Evolutionary conservation across 2,329 filamentous ascomycete genomes (phyloP).

Genomic region (Sporothrix protearum): DNA sequence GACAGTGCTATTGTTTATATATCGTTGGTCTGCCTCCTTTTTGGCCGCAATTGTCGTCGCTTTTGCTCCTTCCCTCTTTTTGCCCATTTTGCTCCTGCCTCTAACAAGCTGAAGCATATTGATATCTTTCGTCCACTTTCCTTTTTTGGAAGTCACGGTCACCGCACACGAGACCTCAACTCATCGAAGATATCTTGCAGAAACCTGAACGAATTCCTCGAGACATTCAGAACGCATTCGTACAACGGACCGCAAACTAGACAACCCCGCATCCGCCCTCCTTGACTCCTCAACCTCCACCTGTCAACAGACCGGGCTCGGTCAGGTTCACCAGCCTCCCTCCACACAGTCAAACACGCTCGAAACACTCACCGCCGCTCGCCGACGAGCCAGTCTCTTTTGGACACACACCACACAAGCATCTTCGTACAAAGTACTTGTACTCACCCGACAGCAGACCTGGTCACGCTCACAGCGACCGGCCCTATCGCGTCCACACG

Average conservation of each 20-base stretch:
- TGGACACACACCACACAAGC: neutral
- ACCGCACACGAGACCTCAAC: neutral
- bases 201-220: neutral
- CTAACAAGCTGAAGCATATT: neutral
- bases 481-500: conserved; percentile 7
- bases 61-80: conserved; percentile 4
- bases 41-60: neutral
- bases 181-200: neutral
- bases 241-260: neutral
- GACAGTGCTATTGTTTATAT: conserved; percentile 9
- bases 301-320: neutral
- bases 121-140: neutral
- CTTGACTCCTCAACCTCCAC: neutral
- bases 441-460: too few species aligned
- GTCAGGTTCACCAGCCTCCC: conserved; percentile 14
- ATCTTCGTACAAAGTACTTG: neutral
- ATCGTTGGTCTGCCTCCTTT: neutral
- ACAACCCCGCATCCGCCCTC: neutral
- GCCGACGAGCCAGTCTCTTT: conserved; percentile 4
- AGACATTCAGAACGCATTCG: neutral
- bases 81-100: neutral
- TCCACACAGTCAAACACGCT: neutral
- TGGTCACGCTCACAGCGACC: neutral
- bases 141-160: neutral
- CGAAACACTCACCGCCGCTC: conserved; percentile 17